phyloP scores from a whole-genome alignment of 2,329 filamentous ascomycete species.

The Penicillium sp. region DNA sequence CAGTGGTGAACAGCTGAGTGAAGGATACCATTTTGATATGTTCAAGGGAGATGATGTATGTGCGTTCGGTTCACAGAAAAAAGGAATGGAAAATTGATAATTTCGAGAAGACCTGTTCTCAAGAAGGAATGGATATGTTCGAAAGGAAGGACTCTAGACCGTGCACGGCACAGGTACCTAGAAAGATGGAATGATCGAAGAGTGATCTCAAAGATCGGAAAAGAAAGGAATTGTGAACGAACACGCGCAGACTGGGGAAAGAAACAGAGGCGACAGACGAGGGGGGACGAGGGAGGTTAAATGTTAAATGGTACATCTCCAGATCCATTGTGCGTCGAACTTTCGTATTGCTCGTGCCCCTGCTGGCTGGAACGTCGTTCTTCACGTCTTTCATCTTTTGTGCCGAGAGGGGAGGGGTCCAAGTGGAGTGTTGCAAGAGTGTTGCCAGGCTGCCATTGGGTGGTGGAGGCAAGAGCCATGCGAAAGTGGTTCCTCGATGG shows the following conservation, averaged over 20 bases:
- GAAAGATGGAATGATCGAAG: constrained; percentile 16
- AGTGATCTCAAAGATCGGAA: constrained; percentile 7
- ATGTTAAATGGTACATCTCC: constrained; percentile 3
- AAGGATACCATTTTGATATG: constrained; percentile 41
- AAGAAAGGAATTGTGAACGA: not conserved
- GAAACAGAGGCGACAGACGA: not conserved
- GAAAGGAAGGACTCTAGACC: constrained; percentile 32
- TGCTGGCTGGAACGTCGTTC: constrained; percentile 6
- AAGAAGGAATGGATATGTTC: constrained; percentile 13
- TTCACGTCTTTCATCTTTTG: not conserved
- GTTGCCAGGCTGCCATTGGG: not conserved
- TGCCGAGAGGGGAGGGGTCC: not conserved
- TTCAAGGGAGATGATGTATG: not conserved
- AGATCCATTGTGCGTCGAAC: constrained; percentile 8
- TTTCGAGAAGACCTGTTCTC: constrained; percentile 27
- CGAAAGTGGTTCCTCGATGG: not conserved
- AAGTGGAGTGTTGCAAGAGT: not conserved
- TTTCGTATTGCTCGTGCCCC: not conserved
- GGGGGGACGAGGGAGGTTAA: not conserved
- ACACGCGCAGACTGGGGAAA: constrained; percentile 1
- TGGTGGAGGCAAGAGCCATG: not conserved
- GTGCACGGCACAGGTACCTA: constrained; percentile 35
- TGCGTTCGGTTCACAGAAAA: constrained; percentile 7
- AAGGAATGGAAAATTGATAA: constrained; percentile 10
- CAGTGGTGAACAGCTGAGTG: constrained; percentile 35